Conservation (phyloP, 75 land plant species). For the Picea glauca region DNA sequence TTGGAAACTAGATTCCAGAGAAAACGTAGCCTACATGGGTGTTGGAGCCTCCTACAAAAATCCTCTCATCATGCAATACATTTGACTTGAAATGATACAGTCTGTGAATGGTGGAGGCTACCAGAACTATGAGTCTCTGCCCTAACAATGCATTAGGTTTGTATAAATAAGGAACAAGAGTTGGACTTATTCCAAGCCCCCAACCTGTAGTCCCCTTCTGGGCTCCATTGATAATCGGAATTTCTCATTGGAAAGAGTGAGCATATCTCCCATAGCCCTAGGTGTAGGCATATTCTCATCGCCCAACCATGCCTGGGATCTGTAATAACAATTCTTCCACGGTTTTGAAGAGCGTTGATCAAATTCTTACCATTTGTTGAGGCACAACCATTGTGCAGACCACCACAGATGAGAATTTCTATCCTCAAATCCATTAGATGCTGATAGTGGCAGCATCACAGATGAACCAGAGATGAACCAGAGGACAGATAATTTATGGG, state of each 20-base stretch:
- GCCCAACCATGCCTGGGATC: slow-evolving; percentile 46
- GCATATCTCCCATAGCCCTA: slow-evolving; percentile 81
- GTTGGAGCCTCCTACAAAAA: slow-evolving; percentile 65
- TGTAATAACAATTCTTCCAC: slow-evolving; percentile 55
- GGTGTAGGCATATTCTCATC: slow-evolving; percentile 58
- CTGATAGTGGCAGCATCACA: slow-evolving; percentile 18
- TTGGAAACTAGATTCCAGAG: slow-evolving; percentile 40
- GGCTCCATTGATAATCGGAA: slow-evolving; percentile 74
- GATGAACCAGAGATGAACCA: slow-evolving; percentile 26
- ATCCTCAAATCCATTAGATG: slow-evolving; percentile 6
- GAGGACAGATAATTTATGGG: slow-evolving; percentile 29
- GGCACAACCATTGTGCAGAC: slow-evolving; percentile 31
- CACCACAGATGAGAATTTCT: slow-evolving; percentile 71
- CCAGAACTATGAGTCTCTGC: slow-evolving; percentile 25
- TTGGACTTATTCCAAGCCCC: slow-evolving; percentile 34
- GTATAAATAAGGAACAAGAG: slow-evolving; percentile 44
- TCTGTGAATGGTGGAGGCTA: slow-evolving; percentile 30
- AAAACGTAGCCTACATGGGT: slow-evolving; percentile 39
- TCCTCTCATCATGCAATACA: slow-evolving; percentile 47
- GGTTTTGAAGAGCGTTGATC: slow-evolving; percentile 22
- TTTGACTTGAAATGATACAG: slow-evolving; percentile 63
- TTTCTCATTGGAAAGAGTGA: slow-evolving; percentile 55
- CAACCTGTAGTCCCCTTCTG: slow-evolving; percentile 60
- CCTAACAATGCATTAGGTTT: neutral
- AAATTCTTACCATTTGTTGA: slow-evolving; percentile 7